Percentiles rank a stretch among this genome's conserved stretches.
Conservation (phyloP, 1,139 yeast genomes). For the Blastobotrys serpentis region DNA sequence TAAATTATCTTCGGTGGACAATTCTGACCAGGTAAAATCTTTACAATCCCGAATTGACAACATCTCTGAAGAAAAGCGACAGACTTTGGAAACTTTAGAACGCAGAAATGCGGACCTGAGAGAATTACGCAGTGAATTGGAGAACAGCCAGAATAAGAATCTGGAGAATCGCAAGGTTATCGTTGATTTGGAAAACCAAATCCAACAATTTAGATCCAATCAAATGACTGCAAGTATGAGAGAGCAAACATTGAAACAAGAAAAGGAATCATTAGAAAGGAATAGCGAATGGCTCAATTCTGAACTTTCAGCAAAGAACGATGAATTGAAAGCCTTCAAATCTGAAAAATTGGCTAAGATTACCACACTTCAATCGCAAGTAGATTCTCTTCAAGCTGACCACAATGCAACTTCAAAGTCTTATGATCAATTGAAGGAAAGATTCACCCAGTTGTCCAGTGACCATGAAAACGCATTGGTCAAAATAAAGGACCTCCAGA, state of each 20-base stretch:
- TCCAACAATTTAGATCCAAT: slow-evolving; percentile 38
- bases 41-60: slow-evolving; percentile 27
- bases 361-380: slow-evolving; percentile 37
- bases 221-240: slow-evolving; percentile 41
- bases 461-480: slow-evolving; percentile 43
- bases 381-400: slow-evolving; percentile 40
- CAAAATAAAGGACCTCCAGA: slow-evolving; percentile 50
- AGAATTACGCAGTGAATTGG: slow-evolving; percentile 54
- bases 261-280: slow-evolving; percentile 39
- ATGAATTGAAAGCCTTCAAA: slow-evolving; percentile 42
- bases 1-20: slow-evolving; percentile 31
- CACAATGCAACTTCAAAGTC: slow-evolving; percentile 37
- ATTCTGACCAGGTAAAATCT: slow-evolving; percentile 23
- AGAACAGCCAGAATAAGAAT: slow-evolving; percentile 48
- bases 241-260: slow-evolving; percentile 43
- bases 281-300: slow-evolving; percentile 42
- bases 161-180: slow-evolving; percentile 45
- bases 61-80: slow-evolving; percentile 40
- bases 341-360: slow-evolving; percentile 37
- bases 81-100: slow-evolving; percentile 44
- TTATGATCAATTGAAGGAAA: slow-evolving; percentile 31
- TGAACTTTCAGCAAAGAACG: slow-evolving; percentile 39
- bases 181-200: slow-evolving; percentile 42
- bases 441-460: slow-evolving; percentile 41
- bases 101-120: slow-evolving; percentile 49